Base-by-base conservation (phyloP, 208 protist species). In the Strigomonas culicis region DNA sequence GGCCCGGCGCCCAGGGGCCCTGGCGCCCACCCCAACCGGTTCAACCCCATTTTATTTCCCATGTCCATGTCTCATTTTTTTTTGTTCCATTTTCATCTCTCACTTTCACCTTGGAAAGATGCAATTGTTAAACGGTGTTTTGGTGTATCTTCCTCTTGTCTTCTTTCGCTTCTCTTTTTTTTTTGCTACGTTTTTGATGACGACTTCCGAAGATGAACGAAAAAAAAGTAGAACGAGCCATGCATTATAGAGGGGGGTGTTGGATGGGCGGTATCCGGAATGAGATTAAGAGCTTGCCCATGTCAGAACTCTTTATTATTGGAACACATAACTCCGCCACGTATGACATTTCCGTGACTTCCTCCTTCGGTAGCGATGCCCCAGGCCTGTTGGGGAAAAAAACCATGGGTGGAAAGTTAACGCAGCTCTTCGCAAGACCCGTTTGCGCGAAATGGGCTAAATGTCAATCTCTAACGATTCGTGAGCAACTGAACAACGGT, bases 321-420 rank as follows among this genome's bases (percentile, higher is more conserved):
- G 49, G 49, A 10, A 55, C 49, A 13, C 49, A 55, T 22, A 55
- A 55, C 49, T 55, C 49, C 24, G 49, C n/a, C 49, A 55, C 49
- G n/a, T 55, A 55, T 55, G 24, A 21, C 13, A 21, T 55, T 24
- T 13, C 17, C 11, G 27, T 30, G 27, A 30, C 11, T 10, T 55
- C 49, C 49, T 10, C 7, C 17, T 55, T 55, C 24, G 49, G 49
- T 13, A 22, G 8, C 7, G 49, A 55, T 22, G 49, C 49, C 11
- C n/a, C 17, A 22, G 49, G 49, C 13, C 49, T 22, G n/a, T 21
- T 55, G 11, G 49, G 49, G 24, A 55, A 55, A 27, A 27, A 55
- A 21, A 22, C n/a, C 13, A 10, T 55, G 7, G 13, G 17, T 10
- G 49, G 49, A 21, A 55, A 21, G 7, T 13, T 55, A 7, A 55